phyloP scores from a whole-genome alignment of 1,139 yeast species.

The Suhomyces atakaporum region DNA sequence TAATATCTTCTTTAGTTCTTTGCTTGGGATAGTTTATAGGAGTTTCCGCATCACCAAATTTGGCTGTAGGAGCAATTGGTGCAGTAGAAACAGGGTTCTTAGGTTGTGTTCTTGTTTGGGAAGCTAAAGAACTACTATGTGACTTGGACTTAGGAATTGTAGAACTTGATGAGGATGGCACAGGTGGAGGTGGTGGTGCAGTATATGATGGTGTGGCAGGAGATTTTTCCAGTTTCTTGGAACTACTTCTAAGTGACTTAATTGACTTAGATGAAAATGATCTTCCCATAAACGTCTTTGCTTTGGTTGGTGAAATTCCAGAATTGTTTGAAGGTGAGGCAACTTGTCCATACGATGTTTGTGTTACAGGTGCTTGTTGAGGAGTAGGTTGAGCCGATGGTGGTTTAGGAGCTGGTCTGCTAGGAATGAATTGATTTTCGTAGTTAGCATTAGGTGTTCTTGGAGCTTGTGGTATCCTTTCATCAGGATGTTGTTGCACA shows the following conservation, averaged over 20 bases:
- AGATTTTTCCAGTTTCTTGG: conserved; percentile 21
- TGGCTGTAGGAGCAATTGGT: conserved; percentile 36
- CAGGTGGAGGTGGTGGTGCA: conserved; percentile 18
- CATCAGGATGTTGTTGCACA: conserved; percentile 13
- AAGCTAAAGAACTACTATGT: conserved; percentile 42
- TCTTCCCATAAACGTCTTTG: conserved; percentile 30
- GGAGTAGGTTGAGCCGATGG: conserved; percentile 27
- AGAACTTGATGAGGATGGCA: conserved; percentile 16
- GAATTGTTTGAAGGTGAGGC: conserved; percentile 12
- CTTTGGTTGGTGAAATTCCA: conserved; percentile 17
- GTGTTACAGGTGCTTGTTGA: conserved; percentile 6
- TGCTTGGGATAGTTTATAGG: conserved; percentile 22
- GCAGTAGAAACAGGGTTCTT: conserved; percentile 41
- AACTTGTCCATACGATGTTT: conserved; percentile 9
- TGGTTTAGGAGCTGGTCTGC: conserved; percentile 69
- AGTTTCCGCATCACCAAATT: conserved; percentile 24
- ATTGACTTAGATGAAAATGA: conserved; percentile 45
- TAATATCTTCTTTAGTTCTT: conserved; percentile 29
- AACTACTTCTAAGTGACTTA: conserved; percentile 33
- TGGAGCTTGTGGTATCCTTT: conserved; percentile 14
- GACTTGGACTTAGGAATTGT: conserved; percentile 49
- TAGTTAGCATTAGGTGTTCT: conserved; percentile 25
- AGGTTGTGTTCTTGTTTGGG: conserved; percentile 24
- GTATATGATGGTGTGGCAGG: conserved; percentile 22
- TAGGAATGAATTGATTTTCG: conserved; percentile 58